Evolutionary conservation across 1,139 yeast species (phyloP).

Genomic region (Candida neerlandica): DNA sequence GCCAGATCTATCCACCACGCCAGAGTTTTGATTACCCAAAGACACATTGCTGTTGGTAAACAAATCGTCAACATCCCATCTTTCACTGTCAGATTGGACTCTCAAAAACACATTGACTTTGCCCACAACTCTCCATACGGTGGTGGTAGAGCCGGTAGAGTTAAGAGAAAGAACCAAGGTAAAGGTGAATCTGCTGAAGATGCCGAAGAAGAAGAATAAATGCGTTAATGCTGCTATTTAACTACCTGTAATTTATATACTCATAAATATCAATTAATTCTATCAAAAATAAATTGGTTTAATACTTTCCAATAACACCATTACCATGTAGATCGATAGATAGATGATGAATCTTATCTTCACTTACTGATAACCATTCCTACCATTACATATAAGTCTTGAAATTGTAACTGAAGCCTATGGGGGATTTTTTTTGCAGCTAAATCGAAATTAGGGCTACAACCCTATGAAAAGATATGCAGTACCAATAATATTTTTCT

Average conservation of each 20-base stretch:
- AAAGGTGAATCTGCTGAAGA: constrained; percentile 69
- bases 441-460: constrained; percentile 16
- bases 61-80: constrained; percentile 99
- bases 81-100: constrained; percentile 99
- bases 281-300: constrained; percentile 10
- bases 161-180: constrained; percentile 94
- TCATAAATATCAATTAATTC: constrained; percentile 1
- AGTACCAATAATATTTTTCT: background rate
- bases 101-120: constrained; percentile 99
- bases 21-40: constrained; percentile 96
- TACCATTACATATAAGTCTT: background rate
- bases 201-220: constrained; percentile 56
- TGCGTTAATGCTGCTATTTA: constrained; percentile 4
- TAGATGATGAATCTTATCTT: background rate
- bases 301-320: constrained; percentile 7
- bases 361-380: too few species aligned
- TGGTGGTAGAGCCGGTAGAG: constrained; percentile 99
- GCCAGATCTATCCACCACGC: constrained; percentile 99
- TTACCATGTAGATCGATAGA: background rate
- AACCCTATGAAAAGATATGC: constrained; percentile 15
- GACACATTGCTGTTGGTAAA: constrained; percentile 99
- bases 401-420: background rate
- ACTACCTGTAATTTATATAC: constrained; percentile 5
- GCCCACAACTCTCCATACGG: constrained; percentile 99
- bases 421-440: background rate